phyloP scores from a whole-genome alignment of 2,329 filamentous ascomycete species.

The Monascus ruber region DNA sequence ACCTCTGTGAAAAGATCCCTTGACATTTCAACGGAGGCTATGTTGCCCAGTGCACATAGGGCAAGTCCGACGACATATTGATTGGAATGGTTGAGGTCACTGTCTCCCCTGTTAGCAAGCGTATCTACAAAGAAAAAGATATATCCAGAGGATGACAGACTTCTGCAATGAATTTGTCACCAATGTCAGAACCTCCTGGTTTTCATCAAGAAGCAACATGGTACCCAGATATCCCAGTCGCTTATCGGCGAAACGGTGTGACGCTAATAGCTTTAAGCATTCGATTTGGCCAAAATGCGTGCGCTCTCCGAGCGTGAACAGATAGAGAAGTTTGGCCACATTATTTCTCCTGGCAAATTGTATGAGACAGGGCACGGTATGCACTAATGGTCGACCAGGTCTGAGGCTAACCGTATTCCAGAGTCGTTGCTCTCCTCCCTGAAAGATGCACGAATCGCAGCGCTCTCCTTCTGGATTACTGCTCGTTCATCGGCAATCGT shows the following conservation, averaged over 20 bases:
- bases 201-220: constrained; percentile 92
- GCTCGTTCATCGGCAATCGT: constrained; percentile 98
- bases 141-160: constrained; percentile 39
- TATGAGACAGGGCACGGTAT: constrained; percentile 11
- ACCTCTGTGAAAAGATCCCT: constrained; percentile 94
- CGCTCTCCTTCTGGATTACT: constrained; percentile 98
- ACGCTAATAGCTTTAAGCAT: constrained; percentile 93
- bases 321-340: constrained; percentile 94
- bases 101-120: constrained; percentile 34
- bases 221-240: constrained; percentile 90
- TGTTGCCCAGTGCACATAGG: constrained; percentile 92
- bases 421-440: constrained; percentile 92
- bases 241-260: constrained; percentile 95
- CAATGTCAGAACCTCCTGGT: constrained; percentile 91
- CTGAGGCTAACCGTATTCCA: constrained; percentile 60
- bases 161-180: constrained; percentile 98
- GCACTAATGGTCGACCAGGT: constrained; percentile 1
- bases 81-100: constrained; percentile 92
- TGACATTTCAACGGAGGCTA: constrained; percentile 96
- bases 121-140: neutral
- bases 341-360: constrained; percentile 69
- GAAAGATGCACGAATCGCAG: constrained; percentile 93
- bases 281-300: constrained; percentile 99
- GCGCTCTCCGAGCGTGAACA: constrained; percentile 92
- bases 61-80: constrained; percentile 97